Conservation (phyloP, 331 rosid genomes). For the Erythrophleum ivorense region DNA sequence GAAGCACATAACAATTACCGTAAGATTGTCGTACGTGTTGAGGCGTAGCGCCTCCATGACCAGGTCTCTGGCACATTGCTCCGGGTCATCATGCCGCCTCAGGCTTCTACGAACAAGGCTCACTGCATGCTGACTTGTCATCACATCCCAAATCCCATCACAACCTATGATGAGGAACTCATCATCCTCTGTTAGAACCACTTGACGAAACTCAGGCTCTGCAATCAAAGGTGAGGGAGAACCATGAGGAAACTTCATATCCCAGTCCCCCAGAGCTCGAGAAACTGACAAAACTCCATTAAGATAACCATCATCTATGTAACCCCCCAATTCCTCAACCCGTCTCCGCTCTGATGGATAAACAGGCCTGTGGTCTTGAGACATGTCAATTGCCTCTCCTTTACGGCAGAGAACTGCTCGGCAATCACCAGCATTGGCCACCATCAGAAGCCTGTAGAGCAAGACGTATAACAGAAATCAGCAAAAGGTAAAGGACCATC, state of each 20-base stretch:
- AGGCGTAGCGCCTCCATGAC: constrained; percentile 83
- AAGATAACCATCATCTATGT: constrained; percentile 81
- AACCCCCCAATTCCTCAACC: constrained; percentile 86
- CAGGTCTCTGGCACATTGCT: constrained; percentile 83
- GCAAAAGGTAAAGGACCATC: constrained; percentile 28
- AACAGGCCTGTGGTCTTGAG: constrained; percentile 90
- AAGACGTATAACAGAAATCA: constrained; percentile 36
- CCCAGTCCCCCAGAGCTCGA: constrained; percentile 98
- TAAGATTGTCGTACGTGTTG: constrained; percentile 82
- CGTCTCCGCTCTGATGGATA: constrained; percentile 72
- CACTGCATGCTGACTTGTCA: constrained; percentile 93
- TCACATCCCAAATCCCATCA: constrained; percentile 97
- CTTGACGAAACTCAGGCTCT: constrained; percentile 82
- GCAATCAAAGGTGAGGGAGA: constrained; percentile 85
- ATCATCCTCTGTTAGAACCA: constrained; percentile 79
- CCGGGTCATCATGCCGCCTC: constrained; percentile 78
- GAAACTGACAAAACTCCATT: constrained; percentile 86
- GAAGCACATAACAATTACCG: constrained; percentile 78
- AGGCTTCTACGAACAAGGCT: constrained; percentile 79
- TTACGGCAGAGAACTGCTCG: constrained; percentile 90
- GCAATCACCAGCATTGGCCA: constrained; percentile 97
- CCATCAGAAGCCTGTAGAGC: constrained; percentile 72
- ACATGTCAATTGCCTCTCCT: constrained; percentile 95
- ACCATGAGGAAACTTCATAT: constrained; percentile 84
- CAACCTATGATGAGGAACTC: constrained; percentile 98